A percentile compares a stretch with the other conserved stretches of the same genome.
phyloP scores from a whole-genome alignment of 371 early-diverging fungal genomes.

The Parasitella parasitica region DNA sequence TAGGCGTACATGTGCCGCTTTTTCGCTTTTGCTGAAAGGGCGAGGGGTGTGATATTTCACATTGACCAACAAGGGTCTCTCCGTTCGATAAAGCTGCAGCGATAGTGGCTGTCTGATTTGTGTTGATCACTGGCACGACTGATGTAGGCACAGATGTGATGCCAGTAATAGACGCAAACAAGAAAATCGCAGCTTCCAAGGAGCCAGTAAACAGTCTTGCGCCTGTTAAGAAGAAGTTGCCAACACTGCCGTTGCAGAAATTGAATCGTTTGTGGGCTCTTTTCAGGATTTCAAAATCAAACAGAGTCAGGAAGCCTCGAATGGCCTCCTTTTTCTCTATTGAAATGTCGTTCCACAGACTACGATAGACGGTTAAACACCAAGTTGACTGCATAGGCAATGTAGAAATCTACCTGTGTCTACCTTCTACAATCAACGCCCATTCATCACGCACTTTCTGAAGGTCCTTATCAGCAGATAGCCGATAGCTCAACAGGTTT shows the following conservation, averaged over 20 bases:
- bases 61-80: constrained; percentile 60
- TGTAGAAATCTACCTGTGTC: constrained; percentile 51
- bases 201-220: constrained; percentile 70
- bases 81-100: constrained; percentile 64
- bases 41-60: constrained; percentile 70
- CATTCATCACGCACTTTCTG: constrained; percentile 63
- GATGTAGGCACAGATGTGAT: constrained; percentile 54
- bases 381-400: neutral
- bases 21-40: constrained; percentile 8
- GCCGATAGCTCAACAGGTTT: constrained; percentile 63
- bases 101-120: constrained; percentile 62
- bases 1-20: constrained; percentile 6
- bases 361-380: constrained; percentile 15
- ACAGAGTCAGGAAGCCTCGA: constrained; percentile 68
- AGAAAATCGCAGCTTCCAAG: constrained; percentile 69
- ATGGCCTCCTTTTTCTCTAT: constrained; percentile 66
- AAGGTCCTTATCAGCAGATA: constrained; percentile 54
- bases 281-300: constrained; percentile 68
- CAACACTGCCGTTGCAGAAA: constrained; percentile 72
- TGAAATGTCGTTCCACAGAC: constrained; percentile 60
- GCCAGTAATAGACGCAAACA: constrained; percentile 64
- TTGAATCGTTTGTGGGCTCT: constrained; percentile 67
- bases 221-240: constrained; percentile 77
- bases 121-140: constrained; percentile 70
- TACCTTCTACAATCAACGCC: constrained; percentile 67